These are phyloP conservation scores for Zopfia rhizophila DNA, from an alignment of 2,329 filamentous ascomycete species.

Conservation along the genomic window DNA sequence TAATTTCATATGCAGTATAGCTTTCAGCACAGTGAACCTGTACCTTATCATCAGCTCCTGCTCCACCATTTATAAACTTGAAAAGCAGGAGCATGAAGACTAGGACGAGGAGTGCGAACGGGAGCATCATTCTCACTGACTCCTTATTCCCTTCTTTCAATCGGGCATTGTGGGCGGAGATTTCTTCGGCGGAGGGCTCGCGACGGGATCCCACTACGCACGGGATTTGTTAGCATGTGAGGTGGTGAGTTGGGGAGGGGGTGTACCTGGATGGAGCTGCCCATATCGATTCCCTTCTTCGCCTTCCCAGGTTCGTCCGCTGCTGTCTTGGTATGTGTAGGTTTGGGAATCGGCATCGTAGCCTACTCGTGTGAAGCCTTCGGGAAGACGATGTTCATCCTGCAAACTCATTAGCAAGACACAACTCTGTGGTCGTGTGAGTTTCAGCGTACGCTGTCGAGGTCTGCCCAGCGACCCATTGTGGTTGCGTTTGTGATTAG, in stretches of 20 bases:
- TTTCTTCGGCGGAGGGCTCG: constrained; percentile 26
- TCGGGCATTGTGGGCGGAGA: constrained; percentile 29
- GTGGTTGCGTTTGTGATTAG: no score
- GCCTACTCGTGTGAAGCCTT: constrained; percentile 65
- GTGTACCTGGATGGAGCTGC: constrained; percentile 49
- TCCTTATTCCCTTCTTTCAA: constrained; percentile 38
- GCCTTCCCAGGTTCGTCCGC: constrained; percentile 63
- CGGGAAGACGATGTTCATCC: constrained; percentile 65
- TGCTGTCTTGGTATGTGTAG: constrained; percentile 63
- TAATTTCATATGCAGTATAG: constrained; percentile 53
- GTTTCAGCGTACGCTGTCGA: constrained; percentile 30
- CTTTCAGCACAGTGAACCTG: constrained; percentile 37
- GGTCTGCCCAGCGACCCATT: constrained; percentile 39
- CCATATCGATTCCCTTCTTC: constrained; percentile 63
- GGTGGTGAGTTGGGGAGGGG: not conserved
- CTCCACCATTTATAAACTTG: constrained; percentile 25
- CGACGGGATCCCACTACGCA: constrained; percentile 20
- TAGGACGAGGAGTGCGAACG: constrained; percentile 66
- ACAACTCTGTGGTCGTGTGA: no score
- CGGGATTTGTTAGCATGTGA: constrained; percentile 3
- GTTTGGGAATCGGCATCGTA: constrained; percentile 67
- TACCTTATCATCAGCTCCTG: constrained; percentile 24
- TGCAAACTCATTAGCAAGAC: constrained; percentile 17
- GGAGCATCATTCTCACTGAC: constrained; percentile 66
- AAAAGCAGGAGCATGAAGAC: constrained; percentile 61